A percentile compares a stretch with the other conserved stretches of the same genome.
phyloP scores from a whole-genome alignment of 2,329 filamentous ascomycete genomes.

The Fonsecaea multimorphosa region DNA sequence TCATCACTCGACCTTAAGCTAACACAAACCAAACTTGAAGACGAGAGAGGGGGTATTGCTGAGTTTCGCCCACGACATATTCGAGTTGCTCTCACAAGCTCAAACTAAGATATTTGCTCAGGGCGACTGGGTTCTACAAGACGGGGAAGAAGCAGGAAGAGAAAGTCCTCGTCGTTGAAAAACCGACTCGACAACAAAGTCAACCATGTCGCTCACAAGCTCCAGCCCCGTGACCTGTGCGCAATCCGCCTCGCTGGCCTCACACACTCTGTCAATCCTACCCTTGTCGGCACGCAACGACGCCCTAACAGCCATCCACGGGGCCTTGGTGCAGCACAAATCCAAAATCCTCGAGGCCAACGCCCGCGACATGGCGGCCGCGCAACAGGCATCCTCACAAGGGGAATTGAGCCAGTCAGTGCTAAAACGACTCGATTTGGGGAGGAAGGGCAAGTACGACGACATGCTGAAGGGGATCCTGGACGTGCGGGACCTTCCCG shows the following conservation, averaged over 20 bases:
- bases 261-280: slow-evolving; percentile 81
- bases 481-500: slow-evolving; percentile 81
- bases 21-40: too few species aligned
- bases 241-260: slow-evolving; percentile 77
- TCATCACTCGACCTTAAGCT: too few species aligned
- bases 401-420: slow-evolving; percentile 81
- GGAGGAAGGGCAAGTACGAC: slow-evolving; percentile 88
- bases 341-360: slow-evolving; percentile 86
- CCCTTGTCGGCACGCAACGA: slow-evolving; percentile 77
- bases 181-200: neutral
- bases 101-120: too few species aligned
- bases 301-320: slow-evolving; percentile 81
- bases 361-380: slow-evolving; percentile 76
- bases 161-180: neutral
- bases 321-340: slow-evolving; percentile 72
- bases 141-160: neutral
- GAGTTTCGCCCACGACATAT: too few species aligned
- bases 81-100: too few species aligned
- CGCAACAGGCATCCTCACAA: slow-evolving; percentile 73
- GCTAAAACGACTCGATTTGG: slow-evolving; percentile 85
- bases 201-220: slow-evolving; percentile 83
- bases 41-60: too few species aligned
- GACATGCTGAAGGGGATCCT: slow-evolving; percentile 96
- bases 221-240: slow-evolving; percentile 80
- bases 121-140: too few species aligned